phyloP scores from a whole-genome alignment of 805 yeast genomes.

The Ogataea saltuana region DNA sequence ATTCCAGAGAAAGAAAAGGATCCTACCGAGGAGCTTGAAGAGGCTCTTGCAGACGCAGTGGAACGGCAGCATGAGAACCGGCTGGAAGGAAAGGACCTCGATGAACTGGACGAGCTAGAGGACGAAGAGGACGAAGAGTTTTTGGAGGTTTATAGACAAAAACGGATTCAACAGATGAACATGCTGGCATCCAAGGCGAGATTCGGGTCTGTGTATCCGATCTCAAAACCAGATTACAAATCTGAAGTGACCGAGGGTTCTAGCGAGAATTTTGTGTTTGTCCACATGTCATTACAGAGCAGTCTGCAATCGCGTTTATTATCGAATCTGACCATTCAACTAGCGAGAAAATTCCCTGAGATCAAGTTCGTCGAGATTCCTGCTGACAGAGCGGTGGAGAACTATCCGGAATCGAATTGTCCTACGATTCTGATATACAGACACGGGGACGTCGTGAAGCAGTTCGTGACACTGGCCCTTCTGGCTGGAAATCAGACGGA shows the following conservation, averaged over 20 bases:
- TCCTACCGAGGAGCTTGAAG: constrained; percentile 84
- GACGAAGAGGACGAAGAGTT: constrained; percentile 95
- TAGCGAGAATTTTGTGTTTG: constrained; percentile 61
- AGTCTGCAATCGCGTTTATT: constrained; percentile 74
- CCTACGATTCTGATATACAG: constrained; percentile 88
- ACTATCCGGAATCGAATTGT: constrained; percentile 85
- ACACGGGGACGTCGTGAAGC: constrained; percentile 76
- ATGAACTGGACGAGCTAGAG: constrained; percentile 84
- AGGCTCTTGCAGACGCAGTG: constrained; percentile 82
- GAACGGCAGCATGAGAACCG: constrained; percentile 79
- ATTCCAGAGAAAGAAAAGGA: constrained; percentile 91
- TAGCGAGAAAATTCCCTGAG: constrained; percentile 73
- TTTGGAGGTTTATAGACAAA: constrained; percentile 70
- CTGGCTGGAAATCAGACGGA: constrained; percentile 83
- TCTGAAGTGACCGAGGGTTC: constrained; percentile 84
- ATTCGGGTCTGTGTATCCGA: constrained; percentile 76
- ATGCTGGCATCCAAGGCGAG: constrained; percentile 53
- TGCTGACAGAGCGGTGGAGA: constrained; percentile 88
- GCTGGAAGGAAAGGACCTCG: constrained; percentile 71
- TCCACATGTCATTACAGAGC: constrained; percentile 72
- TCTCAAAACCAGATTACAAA: constrained; percentile 86
- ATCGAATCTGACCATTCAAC: constrained; percentile 51
- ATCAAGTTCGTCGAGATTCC: constrained; percentile 90
- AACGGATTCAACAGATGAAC: constrained; percentile 74
- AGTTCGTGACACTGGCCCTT: constrained; percentile 74